Percentiles rank a stretch among this genome's conserved stretches.
phyloP scores from a whole-genome alignment of 2,329 filamentous ascomycete genomes.

The Colletotrichum cordylinicola region DNA sequence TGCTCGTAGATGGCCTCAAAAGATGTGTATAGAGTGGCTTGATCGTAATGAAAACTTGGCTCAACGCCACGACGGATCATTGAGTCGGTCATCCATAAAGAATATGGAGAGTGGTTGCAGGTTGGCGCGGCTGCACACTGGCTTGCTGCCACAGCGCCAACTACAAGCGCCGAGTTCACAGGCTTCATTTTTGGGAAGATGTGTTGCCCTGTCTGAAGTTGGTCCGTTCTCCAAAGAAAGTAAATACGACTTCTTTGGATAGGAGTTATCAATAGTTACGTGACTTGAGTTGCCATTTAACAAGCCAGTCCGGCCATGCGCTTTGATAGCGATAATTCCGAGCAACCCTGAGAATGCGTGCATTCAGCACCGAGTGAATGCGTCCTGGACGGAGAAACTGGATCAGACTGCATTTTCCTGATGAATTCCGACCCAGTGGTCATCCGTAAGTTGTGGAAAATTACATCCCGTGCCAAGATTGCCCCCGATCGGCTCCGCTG shows the following conservation, averaged over 20 bases:
- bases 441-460: conserved; percentile 10
- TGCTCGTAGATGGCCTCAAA: conserved; percentile 50
- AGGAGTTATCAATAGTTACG: not conserved
- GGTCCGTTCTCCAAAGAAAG: not conserved
- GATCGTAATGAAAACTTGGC: conserved; percentile 47
- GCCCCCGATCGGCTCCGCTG: not conserved
- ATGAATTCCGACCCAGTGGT: not conserved
- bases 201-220: not conserved
- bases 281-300: too few relatives aligned
- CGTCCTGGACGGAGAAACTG: not conserved
- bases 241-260: not conserved
- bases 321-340: not conserved
- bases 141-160: not conserved
- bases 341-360: not conserved
- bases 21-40: conserved; percentile 51
- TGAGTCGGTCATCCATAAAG: conserved; percentile 49
- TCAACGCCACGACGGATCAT: conserved; percentile 45
- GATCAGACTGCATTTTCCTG: not conserved
- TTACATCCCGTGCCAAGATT: not conserved
- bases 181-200: not conserved
- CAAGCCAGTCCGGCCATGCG: not conserved
- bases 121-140: not conserved
- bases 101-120: conserved; percentile 24
- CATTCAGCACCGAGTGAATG: not conserved
- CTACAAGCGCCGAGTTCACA: not conserved